These are phyloP conservation scores for Ophioceras dolichostomum DNA, from an alignment of 2,329 filamentous ascomycete species.

Conservation along the genomic window DNA sequence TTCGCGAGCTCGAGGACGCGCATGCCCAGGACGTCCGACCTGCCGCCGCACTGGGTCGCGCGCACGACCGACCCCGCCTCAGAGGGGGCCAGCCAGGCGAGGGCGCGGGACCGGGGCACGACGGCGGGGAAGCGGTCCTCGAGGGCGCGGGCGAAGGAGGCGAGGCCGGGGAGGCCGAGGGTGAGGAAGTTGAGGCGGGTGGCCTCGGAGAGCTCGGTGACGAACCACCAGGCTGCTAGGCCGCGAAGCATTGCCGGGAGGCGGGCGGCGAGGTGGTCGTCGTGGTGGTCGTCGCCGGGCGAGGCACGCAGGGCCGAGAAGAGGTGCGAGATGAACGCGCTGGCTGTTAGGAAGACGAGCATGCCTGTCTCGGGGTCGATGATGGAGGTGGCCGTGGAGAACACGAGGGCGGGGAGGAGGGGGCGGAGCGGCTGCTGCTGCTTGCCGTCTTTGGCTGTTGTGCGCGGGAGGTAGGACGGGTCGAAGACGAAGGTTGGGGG, in stretches of 20 bases:
- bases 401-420: too few species aligned
- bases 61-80: too few species aligned
- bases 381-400: not conserved
- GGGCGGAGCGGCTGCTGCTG: too few species aligned
- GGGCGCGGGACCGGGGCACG: slow-evolving; percentile 15
- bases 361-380: slow-evolving; percentile 3
- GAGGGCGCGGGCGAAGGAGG: slow-evolving; percentile 19
- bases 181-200: not conserved
- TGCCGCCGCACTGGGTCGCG: slow-evolving; percentile 34
- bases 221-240: slow-evolving; percentile 1
- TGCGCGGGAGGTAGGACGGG: too few species aligned
- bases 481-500: too few species aligned
- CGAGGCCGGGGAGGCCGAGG: slow-evolving; percentile 7
- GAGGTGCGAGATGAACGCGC: not conserved
- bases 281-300: not conserved
- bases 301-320: not conserved
- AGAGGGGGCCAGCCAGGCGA: slow-evolving; percentile 11
- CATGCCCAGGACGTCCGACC: slow-evolving; percentile 24
- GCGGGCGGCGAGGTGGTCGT: not conserved
- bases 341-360: too few species aligned
- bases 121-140: slow-evolving; percentile 16
- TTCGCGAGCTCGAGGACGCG: not conserved
- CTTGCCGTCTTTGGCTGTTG: too few species aligned
- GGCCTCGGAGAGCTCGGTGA: not conserved
- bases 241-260: slow-evolving; percentile 1